Evolutionary conservation across 2,329 filamentous ascomycete species (phyloP).

Genomic region (Magnaporthiopsis rhizophila): DNA sequence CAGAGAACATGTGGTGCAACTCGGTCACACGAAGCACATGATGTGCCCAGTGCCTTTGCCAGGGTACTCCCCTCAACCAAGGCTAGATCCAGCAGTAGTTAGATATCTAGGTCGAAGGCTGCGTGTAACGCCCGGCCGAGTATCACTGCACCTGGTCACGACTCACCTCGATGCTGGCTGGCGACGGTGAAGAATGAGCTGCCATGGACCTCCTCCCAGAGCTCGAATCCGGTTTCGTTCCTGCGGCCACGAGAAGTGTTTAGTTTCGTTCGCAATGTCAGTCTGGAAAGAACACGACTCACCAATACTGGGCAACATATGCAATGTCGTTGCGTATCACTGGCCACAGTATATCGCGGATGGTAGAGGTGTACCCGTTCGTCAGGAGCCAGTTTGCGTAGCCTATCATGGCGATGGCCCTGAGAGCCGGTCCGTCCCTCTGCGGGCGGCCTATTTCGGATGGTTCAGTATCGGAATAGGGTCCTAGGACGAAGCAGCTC

Average conservation of each 20-base stretch:
- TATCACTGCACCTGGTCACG: slow-evolving; percentile 11
- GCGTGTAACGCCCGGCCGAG: neutral
- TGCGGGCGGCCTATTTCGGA: slow-evolving; percentile 57
- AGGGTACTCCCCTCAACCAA: slow-evolving; percentile 59
- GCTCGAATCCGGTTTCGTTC: slow-evolving; percentile 59
- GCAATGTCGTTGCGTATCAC: slow-evolving; percentile 67
- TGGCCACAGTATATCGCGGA: slow-evolving; percentile 57
- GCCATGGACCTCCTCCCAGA: slow-evolving; percentile 76
- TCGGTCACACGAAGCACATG: slow-evolving; percentile 51
- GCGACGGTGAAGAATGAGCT: slow-evolving; percentile 74
- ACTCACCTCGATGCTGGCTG: slow-evolving; percentile 55
- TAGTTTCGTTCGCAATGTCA: neutral
- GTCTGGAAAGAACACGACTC: slow-evolving; percentile 8
- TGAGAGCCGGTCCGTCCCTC: slow-evolving; percentile 68
- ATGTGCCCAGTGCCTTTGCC: slow-evolving; percentile 53
- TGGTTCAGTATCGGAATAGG: neutral
- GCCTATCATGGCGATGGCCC: slow-evolving; percentile 63
- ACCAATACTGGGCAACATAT: slow-evolving; percentile 69
- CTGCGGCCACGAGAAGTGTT: slow-evolving; percentile 16
- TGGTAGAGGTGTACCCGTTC: slow-evolving; percentile 55
- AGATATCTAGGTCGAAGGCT: neutral
- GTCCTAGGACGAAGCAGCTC: neutral
- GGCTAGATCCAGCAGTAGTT: slow-evolving; percentile 23
- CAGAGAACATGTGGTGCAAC: slow-evolving; percentile 65
- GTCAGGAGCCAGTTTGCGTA: slow-evolving; percentile 66